Base-by-base conservation (phyloP, 495 filamentous ascomycete genomes). In the Hyaloscypha hepaticicola region DNA sequence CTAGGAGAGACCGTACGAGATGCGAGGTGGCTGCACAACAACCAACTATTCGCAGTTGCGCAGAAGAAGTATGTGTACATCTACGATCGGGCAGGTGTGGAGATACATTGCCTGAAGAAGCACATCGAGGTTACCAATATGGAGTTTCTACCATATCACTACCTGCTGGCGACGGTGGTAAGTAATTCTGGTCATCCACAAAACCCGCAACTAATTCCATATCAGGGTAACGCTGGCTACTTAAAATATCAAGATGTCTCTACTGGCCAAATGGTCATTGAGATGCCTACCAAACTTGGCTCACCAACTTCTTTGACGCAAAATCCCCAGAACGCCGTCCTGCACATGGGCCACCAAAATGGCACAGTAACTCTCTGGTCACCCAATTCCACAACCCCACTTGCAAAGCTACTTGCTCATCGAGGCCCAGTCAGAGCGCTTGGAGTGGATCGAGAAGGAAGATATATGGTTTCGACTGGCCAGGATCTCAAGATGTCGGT, bases 51-150 rank as follows among this genome's bases (percentile, higher is more conserved):
- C 76, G 95, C 96, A 3, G 92, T 96, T n/a, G 91, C 95, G 28
- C 95, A 99, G 77, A 98, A 98, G 83, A 96, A 96, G 76, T 88
- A 94, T 66, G 90, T 93, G 65, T 93, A 92, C 78, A 98, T 99
- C 65, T 99, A 99, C 78, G 95, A 97, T 69, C 78, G 85, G 38
- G 81, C 87, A 28, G 95, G 95, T 64, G 88, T 96, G 19, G 95
- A 99, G 76, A 74, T 99, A 24, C 96, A 99, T 76, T 93, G 91
- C 73, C 78, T 99, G 64, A 85, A 84, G 75, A 91, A 92, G 72
- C 93, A 96, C 70, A 82, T 94, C 66, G 95, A 98, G 77, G 91
- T 96, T n/a, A 89, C 88, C 11, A 87, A 93, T 77, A 90, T 99
- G 80, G 92, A 98, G 75, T 99, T 97, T 74, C 79, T 99, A 27